A percentile compares a stretch with the other conserved stretches of the same genome.
phyloP scores from a whole-genome alignment of 495 filamentous ascomycete genomes.

The Aspergillus bridgeri region DNA sequence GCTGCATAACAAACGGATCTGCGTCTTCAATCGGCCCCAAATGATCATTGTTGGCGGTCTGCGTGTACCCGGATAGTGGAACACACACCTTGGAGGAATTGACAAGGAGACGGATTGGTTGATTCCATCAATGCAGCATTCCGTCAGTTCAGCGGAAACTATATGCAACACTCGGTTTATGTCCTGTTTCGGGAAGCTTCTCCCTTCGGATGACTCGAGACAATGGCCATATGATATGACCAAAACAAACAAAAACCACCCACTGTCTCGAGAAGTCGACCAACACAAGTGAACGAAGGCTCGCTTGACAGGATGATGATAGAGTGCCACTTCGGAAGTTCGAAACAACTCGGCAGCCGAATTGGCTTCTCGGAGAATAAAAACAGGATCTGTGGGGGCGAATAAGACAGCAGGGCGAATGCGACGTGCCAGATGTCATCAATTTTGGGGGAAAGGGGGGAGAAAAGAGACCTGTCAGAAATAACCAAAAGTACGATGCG shows the following conservation, averaged over 20 bases:
- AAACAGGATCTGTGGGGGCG: conserved; percentile 9
- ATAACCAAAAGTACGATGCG: conserved; percentile 12
- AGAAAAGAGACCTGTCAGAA: conserved; percentile 9
- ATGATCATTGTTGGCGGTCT: conserved; percentile 20
- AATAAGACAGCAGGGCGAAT: background rate
- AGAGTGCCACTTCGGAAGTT: background rate
- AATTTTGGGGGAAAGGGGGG: background rate
- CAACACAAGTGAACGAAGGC: background rate
- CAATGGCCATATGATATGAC: too few species aligned
- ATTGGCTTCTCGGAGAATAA: conserved; percentile 15
- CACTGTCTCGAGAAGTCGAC: background rate
- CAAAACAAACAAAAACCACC: background rate
- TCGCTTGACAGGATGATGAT: background rate
- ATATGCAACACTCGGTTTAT: background rate
- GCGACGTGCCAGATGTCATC: background rate
- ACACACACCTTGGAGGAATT: background rate
- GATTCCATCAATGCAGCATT: background rate
- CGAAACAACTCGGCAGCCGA: background rate
- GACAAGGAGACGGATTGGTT: background rate
- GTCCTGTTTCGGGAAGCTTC: background rate
- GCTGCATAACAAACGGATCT: background rate
- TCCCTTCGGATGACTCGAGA: background rate
- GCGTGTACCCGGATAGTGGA: conserved; percentile 10
- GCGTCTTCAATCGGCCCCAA: background rate
- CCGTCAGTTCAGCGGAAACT: background rate